phyloP scores from a whole-genome alignment of 768 basidiomycete genomes.

The Boletellus emodensis region DNA sequence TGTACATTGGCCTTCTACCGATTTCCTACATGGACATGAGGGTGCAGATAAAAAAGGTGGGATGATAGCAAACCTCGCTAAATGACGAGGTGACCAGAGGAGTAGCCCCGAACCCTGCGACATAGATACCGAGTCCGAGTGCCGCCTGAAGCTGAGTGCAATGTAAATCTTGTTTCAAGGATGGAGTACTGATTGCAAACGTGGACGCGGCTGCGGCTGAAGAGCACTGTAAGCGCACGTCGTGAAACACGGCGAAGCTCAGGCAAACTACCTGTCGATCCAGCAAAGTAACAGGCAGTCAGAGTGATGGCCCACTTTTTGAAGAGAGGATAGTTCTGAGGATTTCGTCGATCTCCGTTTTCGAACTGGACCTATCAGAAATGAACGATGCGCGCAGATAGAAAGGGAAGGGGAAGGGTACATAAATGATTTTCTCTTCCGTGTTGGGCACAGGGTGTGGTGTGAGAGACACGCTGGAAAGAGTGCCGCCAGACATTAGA shows the following conservation, averaged over 20 bases:
- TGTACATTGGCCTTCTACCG: constrained; percentile 58
- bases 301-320: constrained; percentile 43
- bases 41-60: not conserved
- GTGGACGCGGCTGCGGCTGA: constrained; percentile 48
- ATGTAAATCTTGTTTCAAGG: constrained; percentile 47
- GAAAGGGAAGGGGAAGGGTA: not conserved
- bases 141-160: constrained; percentile 43
- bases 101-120: constrained; percentile 55
- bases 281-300: constrained; percentile 25
- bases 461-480: not conserved
- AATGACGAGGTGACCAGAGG: constrained; percentile 64
- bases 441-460: not conserved
- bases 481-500: constrained; percentile 8
- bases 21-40: constrained; percentile 43
- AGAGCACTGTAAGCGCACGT: not conserved
- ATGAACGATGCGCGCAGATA: constrained; percentile 1
- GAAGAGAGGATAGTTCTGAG: constrained; percentile 32
- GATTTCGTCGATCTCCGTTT: constrained; percentile 37
- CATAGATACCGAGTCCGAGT: constrained; percentile 48
- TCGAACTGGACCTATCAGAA: constrained; percentile 37
- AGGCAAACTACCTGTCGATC: constrained; percentile 14
- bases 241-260: not conserved
- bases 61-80: constrained; percentile 41
- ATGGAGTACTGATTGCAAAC: constrained; percentile 51
- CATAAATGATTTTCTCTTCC: constrained; percentile 11